phyloP scores from a whole-genome alignment of 2,329 filamentous ascomycete genomes.

The Phialophora macrospora region DNA sequence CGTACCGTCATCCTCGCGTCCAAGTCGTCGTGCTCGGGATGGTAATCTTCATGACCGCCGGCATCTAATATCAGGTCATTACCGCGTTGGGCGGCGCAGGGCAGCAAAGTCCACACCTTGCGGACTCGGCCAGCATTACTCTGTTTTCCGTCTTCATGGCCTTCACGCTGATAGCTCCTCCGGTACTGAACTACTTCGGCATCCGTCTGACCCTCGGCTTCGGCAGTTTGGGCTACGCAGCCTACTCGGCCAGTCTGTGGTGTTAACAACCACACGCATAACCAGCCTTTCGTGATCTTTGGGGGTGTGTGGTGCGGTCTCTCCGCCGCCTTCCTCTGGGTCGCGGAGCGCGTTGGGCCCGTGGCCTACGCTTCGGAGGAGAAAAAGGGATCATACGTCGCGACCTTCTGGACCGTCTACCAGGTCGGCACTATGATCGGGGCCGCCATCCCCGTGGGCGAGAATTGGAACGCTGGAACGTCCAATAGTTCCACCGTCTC shows the following conservation, averaged over 20 bases:
- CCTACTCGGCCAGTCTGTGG: constrained; percentile 46
- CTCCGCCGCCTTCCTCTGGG: constrained; percentile 81
- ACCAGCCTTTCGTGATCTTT: constrained; percentile 56
- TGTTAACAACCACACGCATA: constrained; percentile 47
- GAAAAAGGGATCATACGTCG: constrained; percentile 77
- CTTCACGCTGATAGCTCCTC: too few relatives aligned
- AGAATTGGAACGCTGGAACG: constrained; percentile 40
- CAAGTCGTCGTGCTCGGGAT: too few relatives aligned
- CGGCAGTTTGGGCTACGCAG: constrained; percentile 43
- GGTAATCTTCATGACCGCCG: too few relatives aligned
- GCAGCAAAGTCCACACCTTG: too few relatives aligned
- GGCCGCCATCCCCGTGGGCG: constrained; percentile 47
- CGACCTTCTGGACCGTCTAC: constrained; percentile 86
- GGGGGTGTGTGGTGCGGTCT: constrained; percentile 76
- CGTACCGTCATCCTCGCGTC: too few relatives aligned
- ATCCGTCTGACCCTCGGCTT: constrained; percentile 15
- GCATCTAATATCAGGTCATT: too few relatives aligned
- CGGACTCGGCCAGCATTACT: too few relatives aligned
- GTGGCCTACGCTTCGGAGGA: constrained; percentile 68
- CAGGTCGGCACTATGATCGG: constrained; percentile 82
- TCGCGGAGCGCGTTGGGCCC: constrained; percentile 71
- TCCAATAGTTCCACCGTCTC: constrained; percentile 24
- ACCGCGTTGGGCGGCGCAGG: too few relatives aligned
- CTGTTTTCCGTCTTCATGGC: too few relatives aligned
- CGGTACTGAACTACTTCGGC: too few relatives aligned